A percentile compares a stretch with the other conserved stretches of the same genome.
phyloP scores from a whole-genome alignment of 2,329 filamentous ascomycete species.

The Fusarium foetens region DNA sequence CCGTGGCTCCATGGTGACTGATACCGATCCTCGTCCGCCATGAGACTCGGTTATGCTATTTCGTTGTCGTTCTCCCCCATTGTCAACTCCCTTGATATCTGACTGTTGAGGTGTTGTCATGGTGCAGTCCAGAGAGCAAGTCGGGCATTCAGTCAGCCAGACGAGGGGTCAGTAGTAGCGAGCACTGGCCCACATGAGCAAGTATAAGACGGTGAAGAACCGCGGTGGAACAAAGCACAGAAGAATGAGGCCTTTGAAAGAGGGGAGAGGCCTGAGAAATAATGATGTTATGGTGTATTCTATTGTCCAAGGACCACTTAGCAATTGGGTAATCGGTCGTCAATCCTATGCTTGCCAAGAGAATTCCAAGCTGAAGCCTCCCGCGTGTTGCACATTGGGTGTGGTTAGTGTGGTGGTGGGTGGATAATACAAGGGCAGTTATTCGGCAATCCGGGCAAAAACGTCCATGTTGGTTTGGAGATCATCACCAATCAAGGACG shows the following conservation, averaged over 20 bases:
- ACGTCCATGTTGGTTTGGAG: slow-evolving; percentile 3
- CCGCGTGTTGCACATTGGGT: slow-evolving; percentile 23
- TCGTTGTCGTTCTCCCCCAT: slow-evolving; percentile 15
- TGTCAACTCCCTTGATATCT: slow-evolving; percentile 25
- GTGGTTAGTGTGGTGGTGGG: slow-evolving; percentile 32
- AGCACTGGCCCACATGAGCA: slow-evolving; percentile 10
- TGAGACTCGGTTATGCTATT: slow-evolving; percentile 12
- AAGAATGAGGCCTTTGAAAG: slow-evolving; percentile 11
- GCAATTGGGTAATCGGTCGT: slow-evolving; percentile 21
- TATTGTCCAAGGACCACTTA: slow-evolving; percentile 2
- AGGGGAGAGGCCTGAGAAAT: neutral
- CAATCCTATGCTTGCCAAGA: slow-evolving; percentile 21
- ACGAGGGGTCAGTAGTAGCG: slow-evolving; percentile 32
- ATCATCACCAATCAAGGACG: slow-evolving; percentile 29
- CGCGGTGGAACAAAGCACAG: slow-evolving; percentile 3
- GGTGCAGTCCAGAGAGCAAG: slow-evolving; percentile 14
- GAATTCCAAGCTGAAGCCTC: slow-evolving; percentile 27
- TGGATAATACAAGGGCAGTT: slow-evolving; percentile 33
- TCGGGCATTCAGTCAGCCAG: slow-evolving; percentile 16
- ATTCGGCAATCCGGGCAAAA: slow-evolving; percentile 21
- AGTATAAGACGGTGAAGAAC: slow-evolving; percentile 17
- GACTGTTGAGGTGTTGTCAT: slow-evolving; percentile 37
- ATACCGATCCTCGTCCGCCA: slow-evolving; percentile 26
- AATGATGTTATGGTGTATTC: slow-evolving; percentile 25
- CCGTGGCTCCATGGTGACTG: slow-evolving; percentile 48